These are phyloP conservation scores for Rhododendron mucronatum DNA, from an alignment of 148 eudicot genomes.

Conservation along the genomic window DNA sequence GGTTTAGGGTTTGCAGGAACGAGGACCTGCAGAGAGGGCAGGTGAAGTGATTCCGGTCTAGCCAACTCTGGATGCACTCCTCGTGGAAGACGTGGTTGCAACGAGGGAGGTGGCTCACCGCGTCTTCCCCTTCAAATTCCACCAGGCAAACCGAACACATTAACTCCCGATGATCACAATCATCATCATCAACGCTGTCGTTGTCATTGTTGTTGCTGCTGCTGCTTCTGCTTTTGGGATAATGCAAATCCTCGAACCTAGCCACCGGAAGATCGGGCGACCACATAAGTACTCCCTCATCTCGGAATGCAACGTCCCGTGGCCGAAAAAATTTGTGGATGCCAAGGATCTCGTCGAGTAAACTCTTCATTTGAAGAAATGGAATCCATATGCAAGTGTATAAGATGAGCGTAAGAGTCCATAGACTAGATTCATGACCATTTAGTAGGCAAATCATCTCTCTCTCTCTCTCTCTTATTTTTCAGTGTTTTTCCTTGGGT, in stretches of 20 bases:
- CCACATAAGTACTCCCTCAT: conserved; percentile 1
- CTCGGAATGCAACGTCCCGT: not conserved
- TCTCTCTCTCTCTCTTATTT: not conserved
- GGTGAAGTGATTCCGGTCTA: conserved; percentile 42
- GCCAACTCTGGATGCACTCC: conserved; percentile 60
- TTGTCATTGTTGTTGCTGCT: not conserved
- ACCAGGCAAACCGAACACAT: conserved; percentile 66
- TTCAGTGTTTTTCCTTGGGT: not conserved
- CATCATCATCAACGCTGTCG: not conserved
- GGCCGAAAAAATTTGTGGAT: conserved; percentile 10
- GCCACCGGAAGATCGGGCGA: conserved; percentile 32
- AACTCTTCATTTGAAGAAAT: conserved; percentile 24
- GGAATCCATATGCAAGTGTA: conserved; percentile 69
- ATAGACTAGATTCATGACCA: conserved; percentile 20
- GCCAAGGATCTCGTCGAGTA: conserved; percentile 19
- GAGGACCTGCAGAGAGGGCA: conserved; percentile 78
- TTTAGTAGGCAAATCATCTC: conserved; percentile 34
- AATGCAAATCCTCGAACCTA: conserved; percentile 33
- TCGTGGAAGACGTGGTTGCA: conserved; percentile 63
- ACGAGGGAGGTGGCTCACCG: conserved; percentile 42
- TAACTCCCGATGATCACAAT: not conserved
- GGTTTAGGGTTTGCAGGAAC: conserved; percentile 10
- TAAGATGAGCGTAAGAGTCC: conserved; percentile 43
- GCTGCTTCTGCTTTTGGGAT: not conserved
- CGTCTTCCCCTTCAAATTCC: conserved; percentile 53